Percentiles rank a stretch among this genome's conserved stretches.
These are phyloP conservation scores for Colletotrichum costaricense DNA, from an alignment of 2,329 filamentous ascomycete genomes.

Conservation along the genomic window DNA sequence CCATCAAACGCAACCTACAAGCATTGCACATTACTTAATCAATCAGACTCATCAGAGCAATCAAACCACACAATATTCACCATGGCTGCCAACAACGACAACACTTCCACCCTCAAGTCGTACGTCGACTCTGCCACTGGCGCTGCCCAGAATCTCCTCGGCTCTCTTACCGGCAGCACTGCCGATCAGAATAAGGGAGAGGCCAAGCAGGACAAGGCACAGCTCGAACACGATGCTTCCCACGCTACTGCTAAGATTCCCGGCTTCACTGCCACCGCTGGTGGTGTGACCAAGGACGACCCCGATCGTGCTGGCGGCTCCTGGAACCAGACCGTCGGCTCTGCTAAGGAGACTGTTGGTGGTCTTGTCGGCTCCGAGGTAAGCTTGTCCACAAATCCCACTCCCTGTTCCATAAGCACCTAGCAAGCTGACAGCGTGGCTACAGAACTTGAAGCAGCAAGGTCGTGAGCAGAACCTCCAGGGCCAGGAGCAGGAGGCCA, in stretches of 20 bases:
- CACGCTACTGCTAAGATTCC: conserved; percentile 82
- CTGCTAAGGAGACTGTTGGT: conserved; percentile 85
- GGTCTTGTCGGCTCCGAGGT: conserved; percentile 80
- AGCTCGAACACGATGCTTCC: conserved; percentile 77
- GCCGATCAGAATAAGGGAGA: conserved; percentile 75
- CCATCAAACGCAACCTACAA: conserved; percentile 5
- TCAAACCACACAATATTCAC: background rate
- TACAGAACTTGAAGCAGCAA: conserved; percentile 73
- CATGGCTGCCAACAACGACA: conserved; percentile 37
- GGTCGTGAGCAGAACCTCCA: conserved; percentile 83
- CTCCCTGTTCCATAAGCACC: no score
- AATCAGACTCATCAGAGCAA: background rate
- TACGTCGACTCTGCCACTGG: conserved; percentile 80
- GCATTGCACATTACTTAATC: background rate
- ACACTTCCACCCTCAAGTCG: conserved; percentile 82
- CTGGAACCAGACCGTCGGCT: conserved; percentile 92
- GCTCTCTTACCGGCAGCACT: conserved; percentile 78
- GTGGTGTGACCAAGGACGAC: conserved; percentile 78
- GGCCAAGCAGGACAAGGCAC: conserved; percentile 72
- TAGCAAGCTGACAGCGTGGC: background rate
- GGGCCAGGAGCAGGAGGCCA: conserved; percentile 84
- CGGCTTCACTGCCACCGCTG: conserved; percentile 74
- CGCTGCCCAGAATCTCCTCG: conserved; percentile 77
- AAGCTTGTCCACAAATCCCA: conserved; percentile 34
- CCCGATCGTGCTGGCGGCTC: conserved; percentile 76